phyloP scores from a whole-genome alignment of 2,329 filamentous ascomycete genomes.

The Cyphellophora attinorum region DNA sequence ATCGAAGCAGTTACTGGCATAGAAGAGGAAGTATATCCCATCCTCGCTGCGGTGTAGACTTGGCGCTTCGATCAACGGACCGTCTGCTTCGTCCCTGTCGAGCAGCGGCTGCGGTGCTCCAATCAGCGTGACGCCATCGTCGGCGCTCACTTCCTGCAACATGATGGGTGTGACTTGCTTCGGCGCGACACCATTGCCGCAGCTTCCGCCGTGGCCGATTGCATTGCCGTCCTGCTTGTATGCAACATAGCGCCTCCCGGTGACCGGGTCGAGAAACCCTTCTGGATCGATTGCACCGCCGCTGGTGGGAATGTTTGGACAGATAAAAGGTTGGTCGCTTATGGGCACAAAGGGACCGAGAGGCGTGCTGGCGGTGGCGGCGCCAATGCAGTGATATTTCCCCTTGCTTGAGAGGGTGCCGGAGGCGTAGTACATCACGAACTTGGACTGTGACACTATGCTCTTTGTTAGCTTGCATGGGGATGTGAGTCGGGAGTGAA shows the following conservation, averaged over 20 bases:
- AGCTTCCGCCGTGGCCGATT: conserved; percentile 37
- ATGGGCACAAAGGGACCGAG: conserved; percentile 46
- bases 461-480: too few relatives aligned
- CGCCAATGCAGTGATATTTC: conserved; percentile 45
- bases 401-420: not conserved
- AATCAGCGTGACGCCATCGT: conserved; percentile 42
- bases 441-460: too few relatives aligned
- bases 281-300: conserved; percentile 57
- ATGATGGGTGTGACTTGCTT: conserved; percentile 28
- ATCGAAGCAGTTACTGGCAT: conserved; percentile 51
- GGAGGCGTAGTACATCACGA: conserved; percentile 49
- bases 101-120: conserved; percentile 48
- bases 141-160: conserved; percentile 27
- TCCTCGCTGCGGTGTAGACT: conserved; percentile 31
- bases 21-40: conserved; percentile 52
- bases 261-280: conserved; percentile 45
- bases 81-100: conserved; percentile 54
- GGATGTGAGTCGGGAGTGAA: too few relatives aligned
- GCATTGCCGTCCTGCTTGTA: conserved; percentile 61
- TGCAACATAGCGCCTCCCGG: conserved; percentile 47
- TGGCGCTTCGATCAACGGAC: conserved; percentile 55
- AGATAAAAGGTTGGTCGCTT: conserved; percentile 40
- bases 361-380: conserved; percentile 38
- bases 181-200: conserved; percentile 34
- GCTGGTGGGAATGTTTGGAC: conserved; percentile 29